phyloP scores from a whole-genome alignment of 495 filamentous ascomycete species.

The Annulohypoxylon moriforme region DNA sequence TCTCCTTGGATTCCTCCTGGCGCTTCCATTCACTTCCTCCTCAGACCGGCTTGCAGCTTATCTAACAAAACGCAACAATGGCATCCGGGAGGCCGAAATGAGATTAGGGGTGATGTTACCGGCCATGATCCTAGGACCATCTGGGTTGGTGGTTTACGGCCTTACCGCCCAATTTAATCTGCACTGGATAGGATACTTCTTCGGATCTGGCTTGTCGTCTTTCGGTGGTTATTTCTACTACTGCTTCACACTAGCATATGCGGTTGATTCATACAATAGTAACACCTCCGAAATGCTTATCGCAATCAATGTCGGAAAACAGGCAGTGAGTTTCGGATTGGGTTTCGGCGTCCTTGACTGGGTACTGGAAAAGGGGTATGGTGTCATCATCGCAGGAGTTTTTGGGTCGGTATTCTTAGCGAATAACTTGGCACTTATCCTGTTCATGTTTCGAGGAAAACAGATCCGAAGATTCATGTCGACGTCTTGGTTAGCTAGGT shows the following conservation, averaged over 20 bases:
- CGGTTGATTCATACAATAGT: slow-evolving; percentile 73
- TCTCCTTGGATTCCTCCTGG: slow-evolving; percentile 64
- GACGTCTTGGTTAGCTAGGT: slow-evolving; percentile 48
- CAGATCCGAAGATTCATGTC: slow-evolving; percentile 48
- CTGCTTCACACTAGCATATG: slow-evolving; percentile 55
- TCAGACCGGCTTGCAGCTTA: slow-evolving; percentile 69
- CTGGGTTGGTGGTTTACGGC: slow-evolving; percentile 71
- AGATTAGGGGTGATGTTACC: slow-evolving; percentile 71
- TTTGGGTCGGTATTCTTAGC: slow-evolving; percentile 49
- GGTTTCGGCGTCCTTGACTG: slow-evolving; percentile 52
- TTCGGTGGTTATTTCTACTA: slow-evolving; percentile 53
- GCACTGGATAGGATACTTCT: slow-evolving; percentile 68
- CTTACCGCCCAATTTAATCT: slow-evolving; percentile 69
- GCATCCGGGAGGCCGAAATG: slow-evolving; percentile 79
- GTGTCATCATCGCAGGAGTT: slow-evolving; percentile 46
- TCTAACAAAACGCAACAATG: slow-evolving; percentile 66
- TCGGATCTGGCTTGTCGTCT: slow-evolving; percentile 67
- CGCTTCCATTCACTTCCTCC: slow-evolving; percentile 59
- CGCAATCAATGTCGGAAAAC: slow-evolving; percentile 70
- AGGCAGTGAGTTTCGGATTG: slow-evolving; percentile 61
- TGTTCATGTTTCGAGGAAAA: slow-evolving; percentile 55
- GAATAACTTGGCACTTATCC: slow-evolving; percentile 50
- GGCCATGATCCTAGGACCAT: slow-evolving; percentile 65
- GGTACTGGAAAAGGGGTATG: slow-evolving; percentile 51
- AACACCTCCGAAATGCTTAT: slow-evolving; percentile 70